Base-by-base conservation (phyloP, 164 flowering plant genomes). In the Piper longum region DNA sequence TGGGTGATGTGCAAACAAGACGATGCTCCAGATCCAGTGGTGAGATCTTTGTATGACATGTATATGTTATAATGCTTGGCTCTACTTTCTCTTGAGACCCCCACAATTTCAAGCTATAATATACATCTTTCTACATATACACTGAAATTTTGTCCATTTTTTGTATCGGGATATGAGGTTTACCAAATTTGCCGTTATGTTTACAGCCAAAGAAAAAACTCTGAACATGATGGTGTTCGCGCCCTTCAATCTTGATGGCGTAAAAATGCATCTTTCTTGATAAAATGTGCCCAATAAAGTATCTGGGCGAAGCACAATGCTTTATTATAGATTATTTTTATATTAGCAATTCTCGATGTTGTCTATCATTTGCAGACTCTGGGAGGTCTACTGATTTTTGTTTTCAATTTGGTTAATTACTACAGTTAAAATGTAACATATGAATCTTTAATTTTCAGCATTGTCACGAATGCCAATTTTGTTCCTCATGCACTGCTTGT, bases 1-100 rank as follows among this genome's bases (percentile, higher is more conserved):
- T 86, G 89, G 92, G 76, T 83, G 74, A 86, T 86, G 92, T 84
- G 92, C 81, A 86, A 84, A 72, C 79, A 86, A 72, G 85, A 82
- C 64, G 83, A 81, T 71, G 85, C 92, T 68, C 92, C 92, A 17
- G 92, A 84, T 67, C 92, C 92, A 9, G 71, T 86, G 71, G 92
- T 86, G 58, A 64, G 84, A 45, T 13, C 41, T 61, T 67, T 19
- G 5, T 16, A 8, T 54, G 14, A 11, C 60, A 54, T 17, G 17
- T 41, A 0, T 1, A n/a, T 54, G 13, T 17, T 63, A 7, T 13
- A 36, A 4, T 26, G 11, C 7, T 56, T 56, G 11, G 39, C 19
- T 2, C 26, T 16, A 56, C 19, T 56, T 9, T 56, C 8, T 7
- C 8, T 56, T 56, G 59, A 4, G 17, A 17, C 36, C 36, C 26